Base-by-base conservation (phyloP, 176 grass and related monocot genomes). In the Luzula sylvatica region DNA sequence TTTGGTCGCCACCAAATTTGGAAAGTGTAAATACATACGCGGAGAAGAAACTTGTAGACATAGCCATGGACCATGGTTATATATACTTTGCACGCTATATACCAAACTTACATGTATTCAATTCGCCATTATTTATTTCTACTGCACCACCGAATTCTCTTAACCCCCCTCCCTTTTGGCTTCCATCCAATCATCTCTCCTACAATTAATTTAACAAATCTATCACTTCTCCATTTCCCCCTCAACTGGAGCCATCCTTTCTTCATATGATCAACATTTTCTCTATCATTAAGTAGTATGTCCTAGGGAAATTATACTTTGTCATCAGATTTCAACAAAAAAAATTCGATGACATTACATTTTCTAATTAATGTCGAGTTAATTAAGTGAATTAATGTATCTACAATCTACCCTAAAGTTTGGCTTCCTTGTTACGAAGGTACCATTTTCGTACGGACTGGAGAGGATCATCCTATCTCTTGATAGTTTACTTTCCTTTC, bases 241-340 rank as follows among this genome's bases (percentile, higher is more conserved):
- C 32, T 52, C 58, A n/a, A 73, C 44, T 61, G 27, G 4, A 56
- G 66, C 55, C 76, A 53, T 55, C 68, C 40, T 58, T 75, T 56
- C n/a, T n/a, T n/a, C n/a, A n/a, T n/a, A n/a, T n/a, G n/a, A n/a
- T n/a, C n/a, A n/a, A n/a, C n/a, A n/a, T n/a, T n/a, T n/a, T n/a
- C n/a, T n/a, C n/a, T n/a, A n/a, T n/a, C n/a, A n/a, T n/a, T n/a
- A n/a, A n/a, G n/a, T n/a, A n/a, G n/a, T n/a, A n/a, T n/a, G n/a
- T n/a, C n/a, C n/a, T n/a, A n/a, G n/a, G n/a, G n/a, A n/a, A n/a
- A n/a, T n/a, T n/a, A n/a, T n/a, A n/a, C n/a, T n/a, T n/a, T n/a
- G n/a, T n/a, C n/a, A n/a, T n/a, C n/a, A n/a, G n/a, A n/a, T n/a
- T n/a, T n/a, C n/a, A n/a, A n/a, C n/a, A n/a, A n/a, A n/a, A n/a